Base-by-base conservation (phyloP, 352 stramenopile species). In the Hyaloperonospora brassicae region DNA sequence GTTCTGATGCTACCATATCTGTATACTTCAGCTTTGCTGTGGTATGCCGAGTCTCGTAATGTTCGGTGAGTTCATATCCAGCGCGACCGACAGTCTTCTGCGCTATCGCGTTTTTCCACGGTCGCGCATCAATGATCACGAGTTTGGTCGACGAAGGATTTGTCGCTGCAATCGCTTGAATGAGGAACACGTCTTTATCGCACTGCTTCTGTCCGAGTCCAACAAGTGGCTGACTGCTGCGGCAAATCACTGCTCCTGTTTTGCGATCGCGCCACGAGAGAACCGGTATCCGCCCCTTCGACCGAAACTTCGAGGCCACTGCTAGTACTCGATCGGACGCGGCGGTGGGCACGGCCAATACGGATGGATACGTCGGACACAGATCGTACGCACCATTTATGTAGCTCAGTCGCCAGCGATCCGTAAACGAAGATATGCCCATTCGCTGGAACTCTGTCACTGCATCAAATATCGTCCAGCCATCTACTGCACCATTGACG, bases 31-130 rank as follows among this genome's bases (percentile, higher is more conserved):
- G 61, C 3, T 72, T 81, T 17, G 76, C 66, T 25, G 67, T 79
- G 12, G 70, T 57, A 54, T 88, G 73, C 0, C 80, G 65, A 11
- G 78, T 90, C 50, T 88, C 76, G 50, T 91, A 91, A 40, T 91
- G 83, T 12, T 83, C 76, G 2, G 79, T 90, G 38, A 95, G 86
- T 52, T 97, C 90, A 31, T 90, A 95, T 1, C 89, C 84, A 9
- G 81, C 89, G 1, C 87, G 79, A 8, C 87, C 90, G 17, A 95
- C 79, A 0, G 86, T 91, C 57, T 94, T 92, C 55, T 97, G 95
- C 5, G 83, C 89, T 5, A 94, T 78, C 2, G 89, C 85, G 44
- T 96, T 96, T 30, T 93, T 87, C 76, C 86, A 93, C 21, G 86
- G 87, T 11, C 89, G 64, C 4, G 86, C 85, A 55, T 97, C 89